A percentile compares a stretch with the other conserved stretches of the same genome.
Conservation (phyloP, 2,329 filamentous ascomycete genomes). For the Helicocarpus griseus region DNA sequence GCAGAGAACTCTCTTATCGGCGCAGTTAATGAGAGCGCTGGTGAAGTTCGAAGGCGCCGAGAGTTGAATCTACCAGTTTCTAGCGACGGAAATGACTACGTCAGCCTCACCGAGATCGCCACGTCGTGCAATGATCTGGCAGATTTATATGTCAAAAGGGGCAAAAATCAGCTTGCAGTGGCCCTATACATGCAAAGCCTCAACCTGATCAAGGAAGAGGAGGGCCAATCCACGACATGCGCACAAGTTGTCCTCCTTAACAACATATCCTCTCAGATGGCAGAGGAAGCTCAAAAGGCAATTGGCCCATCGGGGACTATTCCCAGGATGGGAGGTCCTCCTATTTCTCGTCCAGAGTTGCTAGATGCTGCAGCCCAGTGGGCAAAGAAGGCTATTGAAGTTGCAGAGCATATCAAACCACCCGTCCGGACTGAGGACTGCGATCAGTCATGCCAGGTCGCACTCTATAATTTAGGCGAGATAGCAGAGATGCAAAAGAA, state of each 20-base stretch:
- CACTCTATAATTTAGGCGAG: constrained; percentile 78
- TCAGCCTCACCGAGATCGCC: constrained; percentile 31
- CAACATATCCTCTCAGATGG: constrained; percentile 45
- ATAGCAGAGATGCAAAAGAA: constrained; percentile 68
- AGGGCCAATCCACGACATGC: constrained; percentile 46
- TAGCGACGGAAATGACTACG: constrained; percentile 31
- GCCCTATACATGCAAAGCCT: constrained; percentile 82
- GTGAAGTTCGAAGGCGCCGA: constrained; percentile 61
- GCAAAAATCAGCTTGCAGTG: constrained; percentile 69
- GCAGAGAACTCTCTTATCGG: constrained; percentile 69
- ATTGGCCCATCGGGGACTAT: constrained; percentile 23
- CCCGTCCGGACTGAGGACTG: constrained; percentile 67
- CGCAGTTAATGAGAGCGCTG: constrained; percentile 70
- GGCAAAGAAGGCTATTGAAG: constrained; percentile 65
- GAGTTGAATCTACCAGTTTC: constrained; percentile 58
- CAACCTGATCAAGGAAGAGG: constrained; percentile 48
- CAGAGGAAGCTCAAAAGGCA: constrained; percentile 21
- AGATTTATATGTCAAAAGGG: constrained; percentile 62
- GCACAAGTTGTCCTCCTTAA: constrained; percentile 65
- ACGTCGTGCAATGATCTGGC: constrained; percentile 51
- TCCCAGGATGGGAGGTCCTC: constrained; percentile 24
- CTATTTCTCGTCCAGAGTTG: constrained; percentile 50
- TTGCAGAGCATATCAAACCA: constrained; percentile 55
- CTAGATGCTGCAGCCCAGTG: constrained; percentile 64
- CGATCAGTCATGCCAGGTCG: constrained; percentile 70